These are phyloP conservation scores for Tricholoma sp. DNA, from an alignment of 768 basidiomycete species.

Conservation along the genomic window DNA sequence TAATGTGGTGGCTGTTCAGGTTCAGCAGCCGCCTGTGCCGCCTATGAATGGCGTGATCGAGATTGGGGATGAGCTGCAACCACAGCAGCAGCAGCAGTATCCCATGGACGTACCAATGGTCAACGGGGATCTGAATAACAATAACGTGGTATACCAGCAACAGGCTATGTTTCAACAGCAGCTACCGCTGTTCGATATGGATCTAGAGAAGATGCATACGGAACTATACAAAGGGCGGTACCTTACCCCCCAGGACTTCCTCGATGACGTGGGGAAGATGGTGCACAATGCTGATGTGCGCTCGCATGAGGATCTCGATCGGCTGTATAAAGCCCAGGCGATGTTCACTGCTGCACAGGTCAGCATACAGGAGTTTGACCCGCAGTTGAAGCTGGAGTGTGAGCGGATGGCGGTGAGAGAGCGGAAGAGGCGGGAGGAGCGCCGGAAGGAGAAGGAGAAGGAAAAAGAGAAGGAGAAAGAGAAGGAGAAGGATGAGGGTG, in stretches of 20 bases:
- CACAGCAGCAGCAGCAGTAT: slow-evolving; percentile 16
- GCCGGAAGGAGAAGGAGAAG: slow-evolving; percentile 45
- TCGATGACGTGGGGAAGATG: slow-evolving; percentile 77
- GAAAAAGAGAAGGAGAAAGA: slow-evolving; percentile 43
- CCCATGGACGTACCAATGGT: slow-evolving; percentile 20
- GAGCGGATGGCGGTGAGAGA: slow-evolving; percentile 82
- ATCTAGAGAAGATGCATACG: slow-evolving; percentile 86
- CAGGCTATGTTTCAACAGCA: slow-evolving; percentile 29
- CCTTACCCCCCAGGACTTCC: slow-evolving; percentile 82
- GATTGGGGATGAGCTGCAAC: slow-evolving; percentile 26
- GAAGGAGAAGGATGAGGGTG: slow-evolving; percentile 32
- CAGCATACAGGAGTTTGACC: slow-evolving; percentile 83
- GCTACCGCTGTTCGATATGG: slow-evolving; percentile 74
- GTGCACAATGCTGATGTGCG: slow-evolving; percentile 67
- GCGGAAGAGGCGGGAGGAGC: slow-evolving; percentile 56
- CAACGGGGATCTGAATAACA: slow-evolving; percentile 25
- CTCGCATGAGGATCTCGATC: slow-evolving; percentile 61
- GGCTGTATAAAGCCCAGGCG: slow-evolving; percentile 76
- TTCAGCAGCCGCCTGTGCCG: slow-evolving; percentile 29
- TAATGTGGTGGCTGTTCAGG: slow-evolving; percentile 31
- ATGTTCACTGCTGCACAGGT: slow-evolving; percentile 87
- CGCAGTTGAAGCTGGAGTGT: slow-evolving; percentile 74
- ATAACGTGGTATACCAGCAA: slow-evolving; percentile 29
- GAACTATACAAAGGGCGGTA: slow-evolving; percentile 84
- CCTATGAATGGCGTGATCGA: slow-evolving; percentile 40